Evolutionary conservation across 257 asterid genomes (phyloP), one percentile per base, ranked within the genome.

Genomic region (Solanum etuberosum): DNA sequence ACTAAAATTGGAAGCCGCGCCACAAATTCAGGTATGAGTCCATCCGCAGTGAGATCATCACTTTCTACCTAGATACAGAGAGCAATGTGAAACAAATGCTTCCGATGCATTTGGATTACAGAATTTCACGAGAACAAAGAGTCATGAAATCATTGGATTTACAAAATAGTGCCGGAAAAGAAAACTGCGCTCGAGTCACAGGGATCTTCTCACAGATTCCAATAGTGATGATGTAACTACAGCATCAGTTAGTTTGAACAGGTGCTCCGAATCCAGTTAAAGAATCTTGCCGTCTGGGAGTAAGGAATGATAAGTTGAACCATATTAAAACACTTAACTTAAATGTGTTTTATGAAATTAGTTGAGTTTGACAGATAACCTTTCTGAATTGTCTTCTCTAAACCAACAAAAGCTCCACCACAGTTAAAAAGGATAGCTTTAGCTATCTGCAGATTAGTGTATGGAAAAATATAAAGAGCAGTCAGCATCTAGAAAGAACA

Each of bases 201-300:
- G 40, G 40, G 7, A 37, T 37, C 40, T 6, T 7, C 40, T 37
- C 40, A 37, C 8, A 37, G 40, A 37, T 37, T 34, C 40, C 40
- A 37, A 37, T 37, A 37, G 9, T 37, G 40, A 92, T 43, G 98
- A 94, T 57, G 96, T 86, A 71, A 92, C 93, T 85, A 93, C 88
- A 77, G 93, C 7, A 37, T 37, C 40, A 37, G 7, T 37, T 37
- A 6, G 95, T 82, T 78, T 96, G 98, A 71, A 95, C 94, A 5
- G 96, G 98, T 81, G 97, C 97, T 90, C 98, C 99, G 89, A 96
- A 95, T 89, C 98, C 99, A 90, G 95, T 95, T 57, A 98, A 96
- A 72, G 98, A 93, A 93, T 96, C 98, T 1, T 37, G 40, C 5
- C 7, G 34, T 37, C 7, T 6, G 9, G 40, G 8, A 37, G 40